Conservation (phyloP, 2,329 filamentous ascomycete genomes). For the Orbilia brochopaga region DNA sequence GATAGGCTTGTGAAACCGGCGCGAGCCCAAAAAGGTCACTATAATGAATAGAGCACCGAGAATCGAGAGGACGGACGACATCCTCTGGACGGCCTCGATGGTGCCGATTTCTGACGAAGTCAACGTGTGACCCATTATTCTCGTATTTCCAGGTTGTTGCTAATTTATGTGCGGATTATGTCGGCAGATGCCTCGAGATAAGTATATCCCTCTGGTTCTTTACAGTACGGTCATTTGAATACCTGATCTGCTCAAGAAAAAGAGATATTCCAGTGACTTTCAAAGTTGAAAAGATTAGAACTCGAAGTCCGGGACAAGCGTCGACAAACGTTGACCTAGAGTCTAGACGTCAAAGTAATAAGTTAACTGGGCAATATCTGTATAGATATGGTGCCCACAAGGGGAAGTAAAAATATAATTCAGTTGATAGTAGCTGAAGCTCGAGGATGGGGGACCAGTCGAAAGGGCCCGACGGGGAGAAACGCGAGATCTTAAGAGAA, state of each 20-base stretch:
- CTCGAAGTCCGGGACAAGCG: background rate
- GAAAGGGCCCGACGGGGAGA: conserved; percentile 37
- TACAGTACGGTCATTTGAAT: conserved; percentile 1
- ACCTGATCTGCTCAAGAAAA: background rate
- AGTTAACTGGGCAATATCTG: background rate
- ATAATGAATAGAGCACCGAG: conserved; percentile 75
- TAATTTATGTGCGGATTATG: background rate
- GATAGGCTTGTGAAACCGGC: conserved; percentile 81
- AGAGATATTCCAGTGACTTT: background rate
- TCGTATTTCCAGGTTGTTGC: conserved; percentile 11
- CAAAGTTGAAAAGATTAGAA: too few species aligned
- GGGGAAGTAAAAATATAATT: conserved; percentile 13
- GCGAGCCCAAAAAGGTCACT: conserved; percentile 70
- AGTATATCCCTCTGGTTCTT: conserved; percentile 13
- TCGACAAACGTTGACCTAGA: background rate
- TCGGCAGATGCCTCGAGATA: conserved; percentile 9
- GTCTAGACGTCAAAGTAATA: background rate
- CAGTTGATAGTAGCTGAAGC: background rate
- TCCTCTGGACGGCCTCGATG: conserved; percentile 57
- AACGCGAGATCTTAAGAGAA: conserved; percentile 19
- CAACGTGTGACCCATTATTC: conserved; percentile 35
- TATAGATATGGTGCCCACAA: background rate
- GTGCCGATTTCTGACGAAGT: conserved; percentile 14
- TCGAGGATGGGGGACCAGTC: conserved; percentile 4
- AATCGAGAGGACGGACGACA: conserved; percentile 73